phyloP scores from a whole-genome alignment of 805 yeast genomes.

The Teunomyces barrocoloradensis region DNA sequence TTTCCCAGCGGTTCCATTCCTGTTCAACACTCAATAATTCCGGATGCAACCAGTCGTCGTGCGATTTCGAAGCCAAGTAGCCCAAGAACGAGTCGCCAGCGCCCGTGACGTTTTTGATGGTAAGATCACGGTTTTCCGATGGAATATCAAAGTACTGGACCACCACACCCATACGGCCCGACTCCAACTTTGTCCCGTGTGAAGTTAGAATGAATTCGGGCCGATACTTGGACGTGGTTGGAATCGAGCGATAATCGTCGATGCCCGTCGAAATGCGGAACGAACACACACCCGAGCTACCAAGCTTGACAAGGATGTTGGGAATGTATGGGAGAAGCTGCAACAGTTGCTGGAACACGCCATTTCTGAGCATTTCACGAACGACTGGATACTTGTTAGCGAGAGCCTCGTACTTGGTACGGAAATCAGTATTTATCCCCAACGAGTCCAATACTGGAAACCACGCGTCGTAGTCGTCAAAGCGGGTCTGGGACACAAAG shows the following conservation, averaged over 20 bases:
- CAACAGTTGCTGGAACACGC: slow-evolving; percentile 62
- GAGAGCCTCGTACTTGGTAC: slow-evolving; percentile 43
- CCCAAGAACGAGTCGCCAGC: slow-evolving; percentile 87
- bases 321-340: slow-evolving; percentile 75
- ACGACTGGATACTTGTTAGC: slow-evolving; percentile 19
- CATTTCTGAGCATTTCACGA: slow-evolving; percentile 33
- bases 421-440: slow-evolving; percentile 45
- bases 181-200: slow-evolving; percentile 13
- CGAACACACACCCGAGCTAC: slow-evolving; percentile 56
- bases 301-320: slow-evolving; percentile 63
- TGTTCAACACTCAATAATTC: slow-evolving; percentile 27
- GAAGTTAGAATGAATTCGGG: slow-evolving; percentile 24
- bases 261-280: slow-evolving; percentile 34
- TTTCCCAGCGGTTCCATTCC: slow-evolving; percentile 37
- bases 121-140: slow-evolving; percentile 22
- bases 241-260: slow-evolving; percentile 29
- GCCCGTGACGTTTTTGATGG: slow-evolving; percentile 71
- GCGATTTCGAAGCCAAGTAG: slow-evolving; percentile 44
- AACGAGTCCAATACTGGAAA: slow-evolving; percentile 67
- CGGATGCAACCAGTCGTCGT: slow-evolving; percentile 29
- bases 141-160: slow-evolving; percentile 61
- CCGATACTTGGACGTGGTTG: slow-evolving; percentile 28
- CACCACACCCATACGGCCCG: slow-evolving; percentile 46
- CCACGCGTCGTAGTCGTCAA: slow-evolving; percentile 63
- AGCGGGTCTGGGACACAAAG: slow-evolving; percentile 38